These are phyloP conservation scores for Aspergillus steynii DNA, from an alignment of 495 filamentous ascomycete genomes.

Conservation along the genomic window DNA sequence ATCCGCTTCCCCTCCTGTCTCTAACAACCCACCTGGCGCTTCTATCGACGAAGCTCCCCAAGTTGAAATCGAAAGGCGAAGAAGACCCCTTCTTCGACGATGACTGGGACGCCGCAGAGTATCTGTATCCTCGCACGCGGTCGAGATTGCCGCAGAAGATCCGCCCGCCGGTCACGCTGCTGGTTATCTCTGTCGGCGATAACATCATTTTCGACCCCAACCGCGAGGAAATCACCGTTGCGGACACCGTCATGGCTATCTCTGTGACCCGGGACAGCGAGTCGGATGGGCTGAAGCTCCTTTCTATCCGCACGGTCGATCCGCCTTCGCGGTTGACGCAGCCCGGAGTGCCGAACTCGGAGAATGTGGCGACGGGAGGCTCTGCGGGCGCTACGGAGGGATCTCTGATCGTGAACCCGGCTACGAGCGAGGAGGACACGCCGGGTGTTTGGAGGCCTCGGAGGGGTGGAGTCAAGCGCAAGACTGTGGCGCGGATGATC, in stretches of 20 bases:
- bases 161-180: conserved; percentile 80
- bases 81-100: conserved; percentile 98
- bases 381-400: conserved; percentile 32
- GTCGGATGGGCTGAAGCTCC: conserved; percentile 43
- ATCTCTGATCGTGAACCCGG: conserved; percentile 25
- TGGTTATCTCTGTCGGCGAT: conserved; percentile 81
- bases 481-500: conserved; percentile 64
- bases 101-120: conserved; percentile 83
- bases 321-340: conserved; percentile 69
- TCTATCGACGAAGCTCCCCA: conserved; percentile 79
- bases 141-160: conserved; percentile 26
- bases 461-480: conserved; percentile 71
- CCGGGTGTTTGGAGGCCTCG: conserved; percentile 79
- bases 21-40: conserved; percentile 96
- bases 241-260: conserved; percentile 81
- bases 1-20: conserved; percentile 88
- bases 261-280: conserved; percentile 54
- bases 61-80: conserved; percentile 77
- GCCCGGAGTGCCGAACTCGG: conserved; percentile 65
- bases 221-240: conserved; percentile 87
- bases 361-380: conserved; percentile 63
- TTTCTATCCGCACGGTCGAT: conserved; percentile 69
- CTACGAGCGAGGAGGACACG: conserved; percentile 52
- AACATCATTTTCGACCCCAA: conserved; percentile 94
- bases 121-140: conserved; percentile 65